phyloP scores from a whole-genome alignment of 2,329 filamentous ascomycete genomes.

The Aplosporella prunicola region DNA sequence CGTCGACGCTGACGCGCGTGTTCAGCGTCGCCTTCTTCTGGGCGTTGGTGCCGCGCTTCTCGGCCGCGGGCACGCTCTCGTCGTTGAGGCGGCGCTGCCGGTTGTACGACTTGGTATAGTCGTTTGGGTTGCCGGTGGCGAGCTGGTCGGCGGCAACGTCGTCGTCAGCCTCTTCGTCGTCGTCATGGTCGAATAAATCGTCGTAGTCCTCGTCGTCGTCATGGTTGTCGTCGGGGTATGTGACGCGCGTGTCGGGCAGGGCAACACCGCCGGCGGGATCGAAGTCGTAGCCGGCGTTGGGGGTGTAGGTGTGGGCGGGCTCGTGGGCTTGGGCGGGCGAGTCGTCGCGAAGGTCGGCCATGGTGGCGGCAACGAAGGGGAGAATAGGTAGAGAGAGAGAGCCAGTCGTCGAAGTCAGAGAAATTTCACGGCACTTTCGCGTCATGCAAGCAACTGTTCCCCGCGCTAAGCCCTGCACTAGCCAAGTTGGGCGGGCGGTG shows the following conservation, averaged over 20 bases:
- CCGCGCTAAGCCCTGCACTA: slow-evolving; percentile 9
- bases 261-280: slow-evolving; percentile 5
- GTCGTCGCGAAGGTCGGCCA: slow-evolving; percentile 5
- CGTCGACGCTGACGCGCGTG: slow-evolving; percentile 69
- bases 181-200: slow-evolving; percentile 52
- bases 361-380: background rate
- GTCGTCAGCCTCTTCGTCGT: slow-evolving; percentile 48
- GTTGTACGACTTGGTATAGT: slow-evolving; percentile 83
- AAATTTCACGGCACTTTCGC: slow-evolving; percentile 9
- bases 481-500: slow-evolving; percentile 3
- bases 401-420: no score
- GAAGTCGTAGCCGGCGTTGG: slow-evolving; percentile 10
- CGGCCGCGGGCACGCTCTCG: slow-evolving; percentile 36
- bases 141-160: slow-evolving; percentile 47
- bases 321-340: slow-evolving; percentile 6
- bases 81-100: slow-evolving; percentile 64
- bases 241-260: background rate
- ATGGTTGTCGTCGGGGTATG: background rate
- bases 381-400: no score
- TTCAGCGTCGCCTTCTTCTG: slow-evolving; percentile 69
- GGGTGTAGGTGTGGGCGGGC: slow-evolving; percentile 7
- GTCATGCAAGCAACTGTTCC: no score
- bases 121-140: slow-evolving; percentile 48
- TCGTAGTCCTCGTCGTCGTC: slow-evolving; percentile 51
- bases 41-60: slow-evolving; percentile 62